Conservation (phyloP, 2,329 filamentous ascomycete genomes). For the Juglanconis juglandina region DNA sequence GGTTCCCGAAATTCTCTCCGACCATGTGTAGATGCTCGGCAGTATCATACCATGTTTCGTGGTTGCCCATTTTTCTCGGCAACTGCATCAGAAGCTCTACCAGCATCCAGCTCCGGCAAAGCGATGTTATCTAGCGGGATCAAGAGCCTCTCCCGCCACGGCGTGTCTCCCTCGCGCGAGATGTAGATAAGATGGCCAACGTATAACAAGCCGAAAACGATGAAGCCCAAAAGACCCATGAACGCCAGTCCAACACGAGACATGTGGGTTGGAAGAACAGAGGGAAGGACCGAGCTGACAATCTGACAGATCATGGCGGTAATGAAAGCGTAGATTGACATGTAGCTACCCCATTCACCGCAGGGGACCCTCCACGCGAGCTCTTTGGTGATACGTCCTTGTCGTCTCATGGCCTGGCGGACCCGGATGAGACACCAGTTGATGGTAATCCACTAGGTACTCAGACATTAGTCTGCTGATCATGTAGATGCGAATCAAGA, state of each 20-base stretch:
- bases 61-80: not conserved
- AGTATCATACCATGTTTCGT: no score
- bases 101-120: conserved; percentile 7
- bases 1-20: no score
- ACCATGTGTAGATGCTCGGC: no score
- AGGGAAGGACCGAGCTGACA: conserved; percentile 24
- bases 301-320: conserved; percentile 30
- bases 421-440: conserved; percentile 45
- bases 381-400: conserved; percentile 32
- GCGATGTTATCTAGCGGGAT: not conserved
- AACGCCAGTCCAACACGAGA: conserved; percentile 16
- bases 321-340: conserved; percentile 8
- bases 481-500: not conserved
- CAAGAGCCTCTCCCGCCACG: not conserved
- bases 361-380: conserved; percentile 31
- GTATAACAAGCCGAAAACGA: conserved; percentile 6
- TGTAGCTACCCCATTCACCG: conserved; percentile 26
- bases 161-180: not conserved
- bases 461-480: not conserved
- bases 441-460: conserved; percentile 39
- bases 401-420: conserved; percentile 36
- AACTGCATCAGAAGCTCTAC: not conserved
- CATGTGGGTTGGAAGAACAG: conserved; percentile 10
- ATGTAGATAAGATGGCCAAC: not conserved
- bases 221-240: conserved; percentile 4